These are phyloP conservation scores for Fusarium subtropicale DNA, from an alignment of 2,329 filamentous ascomycete species.

Conservation along the genomic window DNA sequence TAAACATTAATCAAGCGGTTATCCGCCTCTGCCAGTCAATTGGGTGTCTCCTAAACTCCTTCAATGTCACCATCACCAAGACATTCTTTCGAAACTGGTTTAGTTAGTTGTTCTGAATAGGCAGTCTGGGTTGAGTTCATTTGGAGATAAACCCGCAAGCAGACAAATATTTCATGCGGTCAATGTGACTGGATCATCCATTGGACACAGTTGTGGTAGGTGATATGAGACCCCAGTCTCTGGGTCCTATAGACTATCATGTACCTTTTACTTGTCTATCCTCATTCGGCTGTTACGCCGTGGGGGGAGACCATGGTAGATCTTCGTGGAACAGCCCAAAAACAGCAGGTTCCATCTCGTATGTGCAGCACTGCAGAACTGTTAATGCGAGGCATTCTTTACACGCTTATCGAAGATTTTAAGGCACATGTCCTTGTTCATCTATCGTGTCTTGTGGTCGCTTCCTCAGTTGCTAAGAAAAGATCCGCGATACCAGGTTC, in stretches of 20 bases:
- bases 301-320: slow-evolving; percentile 30
- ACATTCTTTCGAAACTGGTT: slow-evolving; percentile 4
- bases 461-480: slow-evolving; percentile 2
- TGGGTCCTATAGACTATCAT: slow-evolving; percentile 6
- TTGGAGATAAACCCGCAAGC: slow-evolving; percentile 27
- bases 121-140: slow-evolving; percentile 21
- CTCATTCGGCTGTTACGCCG: slow-evolving; percentile 32
- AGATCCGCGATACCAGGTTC: slow-evolving; percentile 24
- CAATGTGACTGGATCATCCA: slow-evolving; percentile 25
- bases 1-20: slow-evolving; percentile 10
- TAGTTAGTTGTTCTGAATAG: slow-evolving; percentile 20
- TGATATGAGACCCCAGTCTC: slow-evolving; percentile 22
- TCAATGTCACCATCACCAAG: not conserved
- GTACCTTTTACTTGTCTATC: slow-evolving; percentile 18
- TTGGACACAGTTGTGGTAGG: slow-evolving; percentile 9
- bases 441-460: slow-evolving; percentile 1
- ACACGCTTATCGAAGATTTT: not conserved
- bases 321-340: slow-evolving; percentile 42
- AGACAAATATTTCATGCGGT: slow-evolving; percentile 11
- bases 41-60: slow-evolving; percentile 11
- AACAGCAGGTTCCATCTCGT: slow-evolving; percentile 33
- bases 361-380: slow-evolving; percentile 3
- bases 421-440: not conserved
- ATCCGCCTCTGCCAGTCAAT: slow-evolving; percentile 31
- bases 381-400: slow-evolving; percentile 7